phyloP scores from a whole-genome alignment of 2,329 filamentous ascomycete genomes.

The Cercospora zeina region DNA sequence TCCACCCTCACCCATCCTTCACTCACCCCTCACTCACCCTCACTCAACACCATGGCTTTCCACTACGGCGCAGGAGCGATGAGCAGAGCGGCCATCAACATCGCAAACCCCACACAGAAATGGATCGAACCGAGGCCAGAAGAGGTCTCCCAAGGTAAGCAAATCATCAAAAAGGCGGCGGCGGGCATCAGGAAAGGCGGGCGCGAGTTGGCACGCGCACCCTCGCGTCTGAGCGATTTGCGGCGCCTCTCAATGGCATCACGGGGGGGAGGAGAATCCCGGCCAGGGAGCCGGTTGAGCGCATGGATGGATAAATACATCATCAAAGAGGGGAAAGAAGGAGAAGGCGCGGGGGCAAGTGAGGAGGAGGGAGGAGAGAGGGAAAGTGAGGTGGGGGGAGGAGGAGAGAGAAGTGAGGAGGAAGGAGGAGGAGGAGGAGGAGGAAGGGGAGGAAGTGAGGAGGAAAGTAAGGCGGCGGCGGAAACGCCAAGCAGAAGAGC shows the following conservation, averaged over 20 bases:
- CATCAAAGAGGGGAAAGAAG: neutral
- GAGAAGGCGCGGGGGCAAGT: neutral
- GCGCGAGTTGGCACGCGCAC: conserved; percentile 1
- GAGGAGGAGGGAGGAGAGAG: neutral
- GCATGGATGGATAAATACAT: conserved; percentile 7
- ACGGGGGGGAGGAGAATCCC: neutral
- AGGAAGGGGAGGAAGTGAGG: neutral
- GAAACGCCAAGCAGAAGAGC: neutral
- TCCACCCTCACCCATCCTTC: neutral
- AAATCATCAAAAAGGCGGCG: conserved; percentile 4
- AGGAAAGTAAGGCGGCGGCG: neutral
- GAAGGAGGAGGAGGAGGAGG: neutral
- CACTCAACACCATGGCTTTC: neutral
- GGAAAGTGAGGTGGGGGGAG: neutral
- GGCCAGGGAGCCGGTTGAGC: conserved; percentile 12
- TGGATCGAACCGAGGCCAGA: conserved; percentile 6
- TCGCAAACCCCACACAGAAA: neutral
- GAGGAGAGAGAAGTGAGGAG: neutral
- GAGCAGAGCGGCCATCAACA: conserved; percentile 6
- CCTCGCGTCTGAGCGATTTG: conserved; percentile 9
- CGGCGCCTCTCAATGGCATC: neutral
- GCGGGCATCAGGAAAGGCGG: conserved; percentile 16
- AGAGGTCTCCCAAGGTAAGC: conserved; percentile 11
- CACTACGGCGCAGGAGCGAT: conserved; percentile 2
- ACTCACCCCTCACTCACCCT: neutral